These are phyloP conservation scores for Trapa bicornis DNA, from an alignment of 345 rosid species.

Conservation along the genomic window DNA sequence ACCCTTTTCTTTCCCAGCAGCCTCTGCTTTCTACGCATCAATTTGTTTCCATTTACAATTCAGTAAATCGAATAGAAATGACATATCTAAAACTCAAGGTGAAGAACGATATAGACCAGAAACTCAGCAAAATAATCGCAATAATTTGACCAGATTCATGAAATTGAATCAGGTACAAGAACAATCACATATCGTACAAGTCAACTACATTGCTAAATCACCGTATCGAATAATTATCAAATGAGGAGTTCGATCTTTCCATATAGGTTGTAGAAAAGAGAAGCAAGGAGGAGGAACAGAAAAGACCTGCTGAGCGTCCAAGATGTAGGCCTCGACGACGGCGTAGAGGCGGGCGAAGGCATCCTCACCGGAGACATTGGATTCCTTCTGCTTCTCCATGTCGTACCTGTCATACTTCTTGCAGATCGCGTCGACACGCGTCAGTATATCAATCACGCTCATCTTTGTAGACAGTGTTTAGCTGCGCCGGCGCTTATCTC, in stretches of 20 bases:
- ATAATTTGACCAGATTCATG: background rate
- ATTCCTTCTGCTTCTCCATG: slow-evolving; percentile 70
- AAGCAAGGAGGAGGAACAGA: slow-evolving; percentile 2
- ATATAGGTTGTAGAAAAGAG: background rate
- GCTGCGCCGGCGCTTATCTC: background rate
- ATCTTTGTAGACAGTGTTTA: slow-evolving; percentile 17
- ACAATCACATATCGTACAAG: background rate
- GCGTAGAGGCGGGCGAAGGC: slow-evolving; percentile 80
- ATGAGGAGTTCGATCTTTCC: background rate
- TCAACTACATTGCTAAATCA: slow-evolving; percentile 7
- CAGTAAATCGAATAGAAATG: slow-evolving; percentile 1
- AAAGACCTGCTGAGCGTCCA: slow-evolving; percentile 51
- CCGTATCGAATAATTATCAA: background rate
- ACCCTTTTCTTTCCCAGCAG: slow-evolving; percentile 65
- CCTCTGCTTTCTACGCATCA: slow-evolving; percentile 62
- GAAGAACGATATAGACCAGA: background rate
- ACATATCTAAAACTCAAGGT: too few relatives aligned
- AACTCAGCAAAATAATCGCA: background rate
- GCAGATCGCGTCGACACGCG: slow-evolving; percentile 92
- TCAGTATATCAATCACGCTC: slow-evolving; percentile 92
- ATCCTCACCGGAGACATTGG: slow-evolving; percentile 80
- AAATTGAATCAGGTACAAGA: slow-evolving; percentile 1
- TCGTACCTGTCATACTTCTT: slow-evolving; percentile 88
- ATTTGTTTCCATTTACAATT: background rate
- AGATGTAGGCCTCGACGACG: slow-evolving; percentile 60